Evolutionary conservation across 345 rosid genomes (phyloP).

Genomic region (Heritiera fomes): DNA sequence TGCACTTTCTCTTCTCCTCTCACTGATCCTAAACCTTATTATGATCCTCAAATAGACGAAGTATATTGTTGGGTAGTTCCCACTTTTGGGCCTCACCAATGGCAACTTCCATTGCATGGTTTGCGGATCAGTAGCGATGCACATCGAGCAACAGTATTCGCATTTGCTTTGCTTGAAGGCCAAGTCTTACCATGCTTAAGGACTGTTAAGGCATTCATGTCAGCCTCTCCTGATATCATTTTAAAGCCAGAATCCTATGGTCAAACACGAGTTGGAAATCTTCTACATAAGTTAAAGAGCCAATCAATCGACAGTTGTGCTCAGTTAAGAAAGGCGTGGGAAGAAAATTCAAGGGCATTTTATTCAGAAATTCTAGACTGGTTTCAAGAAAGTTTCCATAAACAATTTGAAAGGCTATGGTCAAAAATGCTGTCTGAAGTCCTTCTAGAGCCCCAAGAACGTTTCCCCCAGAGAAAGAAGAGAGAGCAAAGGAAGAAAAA

Average conservation of each 20-base stretch:
- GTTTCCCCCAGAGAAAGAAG: slow-evolving; percentile 31
- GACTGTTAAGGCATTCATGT: slow-evolving; percentile 42
- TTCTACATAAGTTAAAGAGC: slow-evolving; percentile 48
- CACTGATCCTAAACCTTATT: slow-evolving; percentile 63
- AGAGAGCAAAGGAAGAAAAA: slow-evolving; percentile 27
- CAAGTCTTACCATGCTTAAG: slow-evolving; percentile 71
- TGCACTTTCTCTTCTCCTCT: slow-evolving; percentile 61
- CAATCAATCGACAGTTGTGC: slow-evolving; percentile 48
- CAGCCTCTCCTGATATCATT: slow-evolving; percentile 57
- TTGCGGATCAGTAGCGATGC: slow-evolving; percentile 30
- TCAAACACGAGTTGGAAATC: slow-evolving; percentile 63
- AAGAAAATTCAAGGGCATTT: slow-evolving; percentile 45
- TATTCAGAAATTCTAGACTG: slow-evolving; percentile 58
- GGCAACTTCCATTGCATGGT: slow-evolving; percentile 70
- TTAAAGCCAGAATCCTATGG: slow-evolving; percentile 60
- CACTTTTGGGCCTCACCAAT: slow-evolving; percentile 59
- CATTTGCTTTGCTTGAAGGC: slow-evolving; percentile 78
- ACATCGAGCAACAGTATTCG: slow-evolving; percentile 57
- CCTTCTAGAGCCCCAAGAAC: slow-evolving; percentile 37
- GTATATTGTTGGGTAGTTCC: slow-evolving; percentile 64
- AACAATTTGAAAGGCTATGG: slow-evolving; percentile 60
- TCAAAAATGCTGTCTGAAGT: slow-evolving; percentile 54
- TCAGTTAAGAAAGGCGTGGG: slow-evolving; percentile 56
- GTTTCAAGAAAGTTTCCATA: slow-evolving; percentile 63
- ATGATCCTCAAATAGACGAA: slow-evolving; percentile 53